These are phyloP conservation scores for Cytidiella melzeri DNA, from an alignment of 768 basidiomycete genomes.

Conservation along the genomic window DNA sequence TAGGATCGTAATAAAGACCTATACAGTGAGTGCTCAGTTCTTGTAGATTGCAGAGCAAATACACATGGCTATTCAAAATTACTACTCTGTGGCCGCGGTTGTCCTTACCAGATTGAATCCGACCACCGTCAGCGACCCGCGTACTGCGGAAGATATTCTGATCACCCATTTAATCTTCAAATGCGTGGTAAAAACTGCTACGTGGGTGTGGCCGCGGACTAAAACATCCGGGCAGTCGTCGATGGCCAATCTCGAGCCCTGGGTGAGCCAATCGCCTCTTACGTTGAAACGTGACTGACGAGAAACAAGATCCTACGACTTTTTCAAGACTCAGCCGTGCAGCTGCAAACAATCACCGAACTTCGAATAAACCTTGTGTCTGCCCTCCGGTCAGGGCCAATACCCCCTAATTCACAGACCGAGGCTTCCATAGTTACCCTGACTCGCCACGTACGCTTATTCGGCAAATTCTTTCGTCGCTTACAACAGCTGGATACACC, in stretches of 20 bases:
- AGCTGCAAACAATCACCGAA: slow-evolving; percentile 49
- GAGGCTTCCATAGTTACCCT: slow-evolving; percentile 47
- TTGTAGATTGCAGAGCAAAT: slow-evolving; percentile 49
- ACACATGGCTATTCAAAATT: slow-evolving; percentile 47
- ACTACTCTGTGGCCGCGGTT: slow-evolving; percentile 53
- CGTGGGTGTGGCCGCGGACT: slow-evolving; percentile 61
- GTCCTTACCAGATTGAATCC: slow-evolving; percentile 29
- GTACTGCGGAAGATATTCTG: slow-evolving; percentile 40
- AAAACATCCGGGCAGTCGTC: slow-evolving; percentile 28
- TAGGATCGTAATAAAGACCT: slow-evolving; percentile 5
- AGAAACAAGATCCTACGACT: slow-evolving; percentile 48
- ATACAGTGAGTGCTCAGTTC: not conserved
- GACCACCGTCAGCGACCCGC: slow-evolving; percentile 30
- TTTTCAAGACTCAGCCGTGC: slow-evolving; percentile 52
- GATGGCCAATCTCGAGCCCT: slow-evolving; percentile 36
- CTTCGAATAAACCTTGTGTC: slow-evolving; percentile 51
- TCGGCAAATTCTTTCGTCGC: slow-evolving; percentile 78
- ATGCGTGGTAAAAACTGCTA: slow-evolving; percentile 58
- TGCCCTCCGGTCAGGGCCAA: slow-evolving; percentile 32
- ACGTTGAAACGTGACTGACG: slow-evolving; percentile 2
- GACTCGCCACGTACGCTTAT: slow-evolving; percentile 60
- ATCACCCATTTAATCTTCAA: slow-evolving; percentile 72
- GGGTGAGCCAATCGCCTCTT: slow-evolving; percentile 40
- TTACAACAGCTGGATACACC: slow-evolving; percentile 55
- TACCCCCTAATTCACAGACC: slow-evolving; percentile 31